phyloP scores from a whole-genome alignment of 2,329 filamentous ascomycete species.

The Verticillium tricorpus region DNA sequence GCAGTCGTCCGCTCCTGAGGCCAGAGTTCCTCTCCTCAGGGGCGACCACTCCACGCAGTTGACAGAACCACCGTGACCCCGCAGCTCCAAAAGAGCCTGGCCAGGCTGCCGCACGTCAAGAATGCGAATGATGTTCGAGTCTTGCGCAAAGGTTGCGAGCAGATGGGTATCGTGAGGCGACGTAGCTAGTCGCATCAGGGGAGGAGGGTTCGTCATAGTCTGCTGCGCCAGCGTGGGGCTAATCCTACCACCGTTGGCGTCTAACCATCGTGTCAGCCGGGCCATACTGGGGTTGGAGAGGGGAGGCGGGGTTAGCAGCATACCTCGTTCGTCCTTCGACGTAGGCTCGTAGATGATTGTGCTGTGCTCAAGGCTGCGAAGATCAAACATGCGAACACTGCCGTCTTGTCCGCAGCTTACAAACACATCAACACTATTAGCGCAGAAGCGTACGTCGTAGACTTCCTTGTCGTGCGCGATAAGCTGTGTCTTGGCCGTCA shows the following conservation, averaged over 20 bases:
- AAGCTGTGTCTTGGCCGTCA: constrained; percentile 95
- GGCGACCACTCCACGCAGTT: constrained; percentile 98
- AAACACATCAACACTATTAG: constrained; percentile 97
- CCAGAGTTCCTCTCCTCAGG: constrained; percentile 77
- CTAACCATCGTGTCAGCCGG: constrained; percentile 21
- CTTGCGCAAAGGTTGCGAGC: constrained; percentile 93
- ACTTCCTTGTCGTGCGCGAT: constrained; percentile 99
- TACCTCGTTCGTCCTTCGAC: constrained; percentile 74
- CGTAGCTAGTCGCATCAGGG: constrained; percentile 75
- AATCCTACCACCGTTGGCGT: constrained; percentile 56
- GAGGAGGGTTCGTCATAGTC: constrained; percentile 71
- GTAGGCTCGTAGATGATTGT: constrained; percentile 99
- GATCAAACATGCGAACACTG: constrained; percentile 97
- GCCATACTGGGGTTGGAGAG: no score
- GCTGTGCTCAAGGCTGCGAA: constrained; percentile 92
- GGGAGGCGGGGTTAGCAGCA: background rate
- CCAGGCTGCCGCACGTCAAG: constrained; percentile 95
- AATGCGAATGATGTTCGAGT: constrained; percentile 88
- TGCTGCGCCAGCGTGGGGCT: constrained; percentile 74
- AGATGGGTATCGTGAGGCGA: constrained; percentile 95
- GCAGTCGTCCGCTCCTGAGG: constrained; percentile 87
- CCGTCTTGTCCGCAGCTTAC: constrained; percentile 97
- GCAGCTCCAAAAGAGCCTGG: constrained; percentile 88
- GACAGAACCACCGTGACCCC: constrained; percentile 77
- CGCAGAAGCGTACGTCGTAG: constrained; percentile 96